phyloP scores from a whole-genome alignment of 2,329 filamentous ascomycete species.

The Diaporthe longicolla region DNA sequence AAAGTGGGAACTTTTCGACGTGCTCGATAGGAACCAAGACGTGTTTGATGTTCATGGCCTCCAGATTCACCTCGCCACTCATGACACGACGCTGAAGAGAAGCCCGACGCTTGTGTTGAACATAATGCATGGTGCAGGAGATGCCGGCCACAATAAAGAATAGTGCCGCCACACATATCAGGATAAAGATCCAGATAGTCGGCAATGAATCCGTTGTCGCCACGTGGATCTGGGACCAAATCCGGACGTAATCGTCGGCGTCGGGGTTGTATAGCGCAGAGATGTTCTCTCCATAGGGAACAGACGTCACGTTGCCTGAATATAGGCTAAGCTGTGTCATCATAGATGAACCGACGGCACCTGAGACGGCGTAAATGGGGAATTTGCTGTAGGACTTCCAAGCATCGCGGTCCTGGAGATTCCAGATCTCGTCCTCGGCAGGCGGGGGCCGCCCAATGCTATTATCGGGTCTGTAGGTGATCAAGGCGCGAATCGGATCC shows the following conservation, averaged over 20 bases:
- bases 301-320: constrained; percentile 78
- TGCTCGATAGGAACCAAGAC: constrained; percentile 81
- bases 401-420: constrained; percentile 74
- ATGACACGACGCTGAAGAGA: constrained; percentile 79
- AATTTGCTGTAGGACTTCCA: constrained; percentile 82
- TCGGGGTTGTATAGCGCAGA: constrained; percentile 68
- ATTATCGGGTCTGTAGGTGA: constrained; percentile 74
- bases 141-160: constrained; percentile 76
- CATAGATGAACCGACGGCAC: constrained; percentile 73
- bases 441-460: constrained; percentile 74
- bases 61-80: constrained; percentile 86
- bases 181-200: constrained; percentile 84
- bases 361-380: constrained; percentile 87
- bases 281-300: constrained; percentile 72
- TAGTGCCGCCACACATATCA: constrained; percentile 80
- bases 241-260: constrained; percentile 70
- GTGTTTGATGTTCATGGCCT: constrained; percentile 86
- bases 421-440: constrained; percentile 76
- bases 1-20: constrained; percentile 82
- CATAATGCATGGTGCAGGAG: constrained; percentile 80
- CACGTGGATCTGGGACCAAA: constrained; percentile 70
- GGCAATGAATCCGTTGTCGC: constrained; percentile 68
- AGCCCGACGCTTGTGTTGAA: constrained; percentile 80
- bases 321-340: constrained; percentile 82
- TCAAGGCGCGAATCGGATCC: constrained; percentile 73